A percentile compares a stretch with the other conserved stretches of the same genome.
phyloP scores from a whole-genome alignment of 495 filamentous ascomycete genomes.

The Daldinia decipiens region DNA sequence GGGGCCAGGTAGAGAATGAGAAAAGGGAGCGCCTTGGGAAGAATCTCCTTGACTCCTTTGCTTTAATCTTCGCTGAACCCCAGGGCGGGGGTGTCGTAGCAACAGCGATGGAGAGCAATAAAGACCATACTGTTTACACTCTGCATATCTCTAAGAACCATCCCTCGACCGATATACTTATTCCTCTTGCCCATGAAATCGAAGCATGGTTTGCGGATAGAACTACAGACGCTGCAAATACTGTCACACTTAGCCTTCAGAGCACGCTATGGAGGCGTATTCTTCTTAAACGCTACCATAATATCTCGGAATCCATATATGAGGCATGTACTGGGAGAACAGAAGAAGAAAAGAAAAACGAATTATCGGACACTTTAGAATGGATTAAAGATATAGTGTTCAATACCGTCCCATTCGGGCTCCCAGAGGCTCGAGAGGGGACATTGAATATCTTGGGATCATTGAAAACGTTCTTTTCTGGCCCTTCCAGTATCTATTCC shows the following conservation, averaged over 20 bases:
- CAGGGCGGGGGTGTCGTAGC: slow-evolving; percentile 9
- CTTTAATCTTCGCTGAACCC: slow-evolving; percentile 21
- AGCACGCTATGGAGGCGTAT: neutral
- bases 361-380: too few species aligned
- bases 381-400: too few species aligned
- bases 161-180: neutral
- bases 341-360: too few species aligned
- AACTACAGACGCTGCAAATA: neutral
- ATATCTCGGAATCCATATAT: too few species aligned
- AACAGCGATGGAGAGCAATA: slow-evolving; percentile 19
- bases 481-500: too few species aligned
- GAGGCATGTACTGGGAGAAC: too few species aligned
- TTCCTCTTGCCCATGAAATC: neutral
- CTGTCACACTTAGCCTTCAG: neutral
- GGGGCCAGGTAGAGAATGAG: neutral
- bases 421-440: too few species aligned
- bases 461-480: too few species aligned
- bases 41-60: slow-evolving; percentile 33
- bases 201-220: slow-evolving; percentile 9
- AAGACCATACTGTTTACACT: neutral
- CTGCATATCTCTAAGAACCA: slow-evolving; percentile 12
- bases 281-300: neutral
- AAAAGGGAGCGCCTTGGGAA: neutral
- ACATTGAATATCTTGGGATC: too few species aligned
- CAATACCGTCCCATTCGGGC: too few species aligned